Conservation (phyloP, 345 rosid genomes). For the Lepidium sativum region DNA sequence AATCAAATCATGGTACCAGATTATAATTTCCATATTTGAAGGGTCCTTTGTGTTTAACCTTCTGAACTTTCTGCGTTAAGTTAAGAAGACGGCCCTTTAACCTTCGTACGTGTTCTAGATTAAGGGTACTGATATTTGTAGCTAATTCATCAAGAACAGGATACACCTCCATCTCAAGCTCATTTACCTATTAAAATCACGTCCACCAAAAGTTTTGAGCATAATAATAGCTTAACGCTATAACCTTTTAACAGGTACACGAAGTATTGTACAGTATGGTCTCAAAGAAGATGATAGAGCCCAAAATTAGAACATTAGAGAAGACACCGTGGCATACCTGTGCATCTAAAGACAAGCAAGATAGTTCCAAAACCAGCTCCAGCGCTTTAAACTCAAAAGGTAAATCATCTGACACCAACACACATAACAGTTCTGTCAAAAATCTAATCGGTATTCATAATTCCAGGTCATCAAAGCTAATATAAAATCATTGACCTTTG, state of each 20-base stretch:
- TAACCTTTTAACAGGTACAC: not conserved
- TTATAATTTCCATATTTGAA: not conserved
- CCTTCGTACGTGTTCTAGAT: constrained; percentile 82
- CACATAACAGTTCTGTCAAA: constrained; percentile 18
- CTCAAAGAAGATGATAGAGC: not conserved
- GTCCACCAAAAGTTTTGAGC: constrained; percentile 1
- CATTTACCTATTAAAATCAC: constrained; percentile 54
- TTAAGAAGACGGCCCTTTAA: constrained; percentile 87
- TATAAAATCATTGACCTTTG: constrained; percentile 12
- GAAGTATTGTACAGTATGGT: not conserved
- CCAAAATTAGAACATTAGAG: not conserved
- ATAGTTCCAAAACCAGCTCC: constrained; percentile 84
- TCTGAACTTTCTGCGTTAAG: constrained; percentile 89
- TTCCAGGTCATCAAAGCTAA: not conserved
- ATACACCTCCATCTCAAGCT: constrained; percentile 78
- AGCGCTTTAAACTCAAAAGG: constrained; percentile 93
- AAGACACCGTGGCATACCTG: constrained; percentile 45
- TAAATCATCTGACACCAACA: constrained; percentile 68
- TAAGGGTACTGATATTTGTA: constrained; percentile 69
- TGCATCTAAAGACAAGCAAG: constrained; percentile 82
- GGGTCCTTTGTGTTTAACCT: constrained; percentile 37
- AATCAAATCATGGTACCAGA: not conserved
- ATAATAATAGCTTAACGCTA: not conserved
- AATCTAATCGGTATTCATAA: not conserved
- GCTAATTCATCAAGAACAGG: constrained; percentile 89